Evolutionary conservation across 169 alveolate species (phyloP).

Genomic region (Plasmodium ovale): DNA sequence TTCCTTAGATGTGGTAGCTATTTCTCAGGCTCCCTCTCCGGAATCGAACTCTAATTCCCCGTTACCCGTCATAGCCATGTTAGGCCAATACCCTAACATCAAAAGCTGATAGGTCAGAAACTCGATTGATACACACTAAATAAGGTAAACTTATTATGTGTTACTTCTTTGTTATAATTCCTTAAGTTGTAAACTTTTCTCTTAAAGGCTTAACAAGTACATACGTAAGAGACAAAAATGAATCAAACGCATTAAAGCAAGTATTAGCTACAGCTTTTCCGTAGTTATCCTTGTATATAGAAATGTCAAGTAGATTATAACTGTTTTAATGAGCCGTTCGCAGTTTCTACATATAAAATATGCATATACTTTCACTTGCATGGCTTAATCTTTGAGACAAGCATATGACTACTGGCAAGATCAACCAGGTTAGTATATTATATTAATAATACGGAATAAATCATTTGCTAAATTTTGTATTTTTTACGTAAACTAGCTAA

Average conservation of each 20-base stretch:
- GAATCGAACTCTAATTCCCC: conserved; percentile 97
- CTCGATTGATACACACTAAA: conserved; percentile 76
- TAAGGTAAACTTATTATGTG: conserved; percentile 70
- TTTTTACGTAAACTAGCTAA: no score
- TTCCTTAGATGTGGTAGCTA: conserved; percentile 97
- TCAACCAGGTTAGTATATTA: conserved; percentile 98
- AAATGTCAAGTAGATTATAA: conserved; percentile 78
- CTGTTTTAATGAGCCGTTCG: conserved; percentile 89
- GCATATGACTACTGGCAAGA: conserved; percentile 98
- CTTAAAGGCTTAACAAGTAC: conserved; percentile 50
- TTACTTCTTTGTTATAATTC: conserved; percentile 75
- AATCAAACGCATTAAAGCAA: conserved; percentile 4
- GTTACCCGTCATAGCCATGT: conserved; percentile 96
- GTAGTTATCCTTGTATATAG: conserved; percentile 76
- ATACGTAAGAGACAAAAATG: not conserved
- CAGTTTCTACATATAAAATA: conserved; percentile 82
- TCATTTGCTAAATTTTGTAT: no score
- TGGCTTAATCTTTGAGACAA: conserved; percentile 96
- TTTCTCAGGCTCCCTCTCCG: conserved; percentile 98
- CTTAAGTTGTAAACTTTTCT: conserved; percentile 49
- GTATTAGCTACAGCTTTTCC: conserved; percentile 79
- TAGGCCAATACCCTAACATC: conserved; percentile 94
- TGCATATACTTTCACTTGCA: conserved; percentile 93
- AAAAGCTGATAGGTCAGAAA: conserved; percentile 85
- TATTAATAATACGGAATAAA: no score